Conservation (phyloP, 2,329 filamentous ascomycete species). For the Cladosporium sp. region DNA sequence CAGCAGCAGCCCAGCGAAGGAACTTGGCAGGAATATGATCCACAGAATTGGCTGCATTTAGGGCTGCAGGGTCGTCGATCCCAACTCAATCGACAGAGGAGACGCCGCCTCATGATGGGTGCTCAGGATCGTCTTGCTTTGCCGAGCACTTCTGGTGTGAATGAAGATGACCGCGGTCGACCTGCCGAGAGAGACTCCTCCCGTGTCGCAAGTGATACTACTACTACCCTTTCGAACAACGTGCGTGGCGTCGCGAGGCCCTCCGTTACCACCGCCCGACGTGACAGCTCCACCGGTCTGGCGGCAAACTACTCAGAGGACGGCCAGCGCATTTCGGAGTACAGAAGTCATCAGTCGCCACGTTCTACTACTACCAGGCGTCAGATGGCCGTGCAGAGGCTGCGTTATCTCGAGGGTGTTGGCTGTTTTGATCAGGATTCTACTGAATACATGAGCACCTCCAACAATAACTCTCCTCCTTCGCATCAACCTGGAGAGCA, state of each 20-base stretch:
- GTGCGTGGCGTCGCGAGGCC: neutral
- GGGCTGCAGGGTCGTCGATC: neutral
- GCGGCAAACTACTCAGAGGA: neutral
- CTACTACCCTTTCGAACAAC: neutral
- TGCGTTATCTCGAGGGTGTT: neutral
- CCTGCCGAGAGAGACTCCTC: neutral
- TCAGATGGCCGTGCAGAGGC: neutral
- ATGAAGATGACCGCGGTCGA: neutral
- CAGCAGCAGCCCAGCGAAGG: neutral
- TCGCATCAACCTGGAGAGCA: neutral
- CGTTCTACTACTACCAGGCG: constrained; percentile 22
- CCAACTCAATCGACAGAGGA: neutral
- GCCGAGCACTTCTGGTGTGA: neutral
- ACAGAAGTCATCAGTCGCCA: constrained; percentile 34
- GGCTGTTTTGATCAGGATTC: neutral
- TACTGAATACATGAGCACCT: neutral
- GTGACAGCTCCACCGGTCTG: neutral
- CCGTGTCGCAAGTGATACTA: neutral
- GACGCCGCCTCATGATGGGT: neutral
- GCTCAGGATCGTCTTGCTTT: neutral
- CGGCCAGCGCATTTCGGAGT: constrained; percentile 32
- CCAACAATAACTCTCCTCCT: neutral
- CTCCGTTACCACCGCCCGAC: neutral
- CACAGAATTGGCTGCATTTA: neutral
- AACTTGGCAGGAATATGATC: neutral